phyloP scores from a whole-genome alignment of 225 moss, liverwort and hornwort species.

The Physcomitrium patens region DNA sequence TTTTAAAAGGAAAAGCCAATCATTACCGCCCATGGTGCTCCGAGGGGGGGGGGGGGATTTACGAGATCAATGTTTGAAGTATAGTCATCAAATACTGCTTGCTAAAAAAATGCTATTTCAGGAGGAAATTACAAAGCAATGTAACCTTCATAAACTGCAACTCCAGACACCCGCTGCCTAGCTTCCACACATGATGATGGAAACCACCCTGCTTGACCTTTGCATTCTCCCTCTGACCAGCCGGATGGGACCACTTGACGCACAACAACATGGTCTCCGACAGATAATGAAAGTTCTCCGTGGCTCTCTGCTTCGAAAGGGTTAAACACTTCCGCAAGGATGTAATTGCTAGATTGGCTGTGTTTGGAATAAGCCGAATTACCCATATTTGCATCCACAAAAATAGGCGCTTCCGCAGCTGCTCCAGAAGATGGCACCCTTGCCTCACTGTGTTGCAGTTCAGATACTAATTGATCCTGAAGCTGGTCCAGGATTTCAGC shows the following conservation, averaged over 20 bases:
- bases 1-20: too few species aligned
- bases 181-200: conserved; percentile 23
- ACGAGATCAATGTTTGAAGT: too few species aligned
- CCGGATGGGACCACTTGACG: conserved; percentile 24
- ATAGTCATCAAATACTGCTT: too few species aligned
- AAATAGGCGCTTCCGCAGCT: conserved; percentile 16
- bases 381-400: not conserved
- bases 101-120: too few species aligned
- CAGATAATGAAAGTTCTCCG: conserved; percentile 24
- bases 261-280: conserved; percentile 24
- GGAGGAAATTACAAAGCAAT: not conserved
- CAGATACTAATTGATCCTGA: conserved; percentile 50
- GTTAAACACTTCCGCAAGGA: conserved; percentile 24
- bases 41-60: too few species aligned
- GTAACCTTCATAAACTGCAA: not conserved
- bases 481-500: conserved; percentile 65
- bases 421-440: conserved; percentile 5
- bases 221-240: not conserved
- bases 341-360: not conserved
- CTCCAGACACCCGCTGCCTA: conserved; percentile 13
- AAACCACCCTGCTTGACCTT: conserved; percentile 28
- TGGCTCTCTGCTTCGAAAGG: conserved; percentile 3
- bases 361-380: not conserved
- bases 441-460: conserved; percentile 22
- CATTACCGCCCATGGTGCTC: too few species aligned